Evolutionary conservation across 2,329 filamentous ascomycete species (phyloP), one percentile per base, ranked within the genome.

Genomic region (Didymella lethalis): DNA sequence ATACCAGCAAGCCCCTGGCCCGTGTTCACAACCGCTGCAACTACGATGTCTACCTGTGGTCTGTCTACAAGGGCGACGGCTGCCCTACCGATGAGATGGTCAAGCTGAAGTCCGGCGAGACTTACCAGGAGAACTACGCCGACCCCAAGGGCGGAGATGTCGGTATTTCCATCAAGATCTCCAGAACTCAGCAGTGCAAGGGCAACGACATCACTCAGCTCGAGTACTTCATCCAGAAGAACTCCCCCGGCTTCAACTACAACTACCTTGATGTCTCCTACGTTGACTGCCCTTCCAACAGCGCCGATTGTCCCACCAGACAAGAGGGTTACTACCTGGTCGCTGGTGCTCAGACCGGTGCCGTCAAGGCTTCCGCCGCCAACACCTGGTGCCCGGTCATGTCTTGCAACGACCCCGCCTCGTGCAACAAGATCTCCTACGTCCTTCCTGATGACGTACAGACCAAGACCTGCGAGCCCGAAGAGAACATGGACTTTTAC

Each of bases 111-210:
- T 60, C 61, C 12, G 75, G 74, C 41, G 65, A 67, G 10, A 62
- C 46, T 25, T 78, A 77, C 63, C 60, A 62, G 20, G 75, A 79
- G 68, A 71, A 71, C 63, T 74, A 71, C 63, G 41, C 65, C 12
- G 34, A 64, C 20, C 36, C 66, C 34, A 38, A 38, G 29, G 59
- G 65, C 28, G 61, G 49, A 34, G 59, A 63, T 44, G 57, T 60
- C 8, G 77, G 76, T 56, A 65, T 77, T 14, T 79, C 77, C 4
- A 71, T 79, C 66, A 79, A 79, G 68, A 54, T 79, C 31, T 74
- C 75, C n/a, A 77, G 75, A 64, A 61, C 55, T 6, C 26, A 67
- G 11, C 10, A 69, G 29, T 75, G 72, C 70, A 71, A 68, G 41
- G 64, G 63, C 14, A 57, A 51, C 55, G 66, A 72, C 50, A 72